Conservation (phyloP, 352 stramenopile genomes). For the Globisporangium spiculum region DNA sequence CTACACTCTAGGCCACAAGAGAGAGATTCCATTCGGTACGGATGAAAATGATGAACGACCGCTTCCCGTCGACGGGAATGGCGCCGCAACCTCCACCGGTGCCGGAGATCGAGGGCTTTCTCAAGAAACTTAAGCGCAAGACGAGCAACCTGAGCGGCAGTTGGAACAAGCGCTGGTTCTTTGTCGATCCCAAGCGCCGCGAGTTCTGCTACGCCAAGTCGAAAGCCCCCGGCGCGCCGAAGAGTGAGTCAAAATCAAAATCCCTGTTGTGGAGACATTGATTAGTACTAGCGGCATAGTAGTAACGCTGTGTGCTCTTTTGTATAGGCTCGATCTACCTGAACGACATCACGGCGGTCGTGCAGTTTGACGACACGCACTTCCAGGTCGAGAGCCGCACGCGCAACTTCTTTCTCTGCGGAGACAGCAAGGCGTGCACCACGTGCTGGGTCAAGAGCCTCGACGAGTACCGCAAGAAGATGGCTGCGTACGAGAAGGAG, state of each 20-base stretch:
- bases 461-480: constrained; percentile 60
- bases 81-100: constrained; percentile 47
- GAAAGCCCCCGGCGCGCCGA: constrained; percentile 36
- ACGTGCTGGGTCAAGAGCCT: constrained; percentile 79
- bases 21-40: background rate
- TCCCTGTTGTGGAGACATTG: background rate
- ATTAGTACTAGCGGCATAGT: background rate
- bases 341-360: constrained; percentile 83
- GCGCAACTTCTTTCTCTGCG: constrained; percentile 83
- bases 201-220: constrained; percentile 75
- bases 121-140: constrained; percentile 89
- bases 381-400: constrained; percentile 84
- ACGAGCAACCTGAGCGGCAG: constrained; percentile 70
- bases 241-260: constrained; percentile 30
- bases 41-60: constrained; percentile 13
- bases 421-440: constrained; percentile 81
- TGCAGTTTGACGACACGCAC: constrained; percentile 84
- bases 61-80: constrained; percentile 12
- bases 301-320: background rate
- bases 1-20: background rate
- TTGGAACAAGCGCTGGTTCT: constrained; percentile 89
- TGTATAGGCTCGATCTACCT: constrained; percentile 72
- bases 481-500: constrained; percentile 16
- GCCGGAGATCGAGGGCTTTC: constrained; percentile 79
- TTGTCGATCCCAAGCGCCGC: constrained; percentile 65